These are phyloP conservation scores for Skeletonema costatum DNA, from an alignment of 108 stramenopile genomes.

Conservation along the genomic window DNA sequence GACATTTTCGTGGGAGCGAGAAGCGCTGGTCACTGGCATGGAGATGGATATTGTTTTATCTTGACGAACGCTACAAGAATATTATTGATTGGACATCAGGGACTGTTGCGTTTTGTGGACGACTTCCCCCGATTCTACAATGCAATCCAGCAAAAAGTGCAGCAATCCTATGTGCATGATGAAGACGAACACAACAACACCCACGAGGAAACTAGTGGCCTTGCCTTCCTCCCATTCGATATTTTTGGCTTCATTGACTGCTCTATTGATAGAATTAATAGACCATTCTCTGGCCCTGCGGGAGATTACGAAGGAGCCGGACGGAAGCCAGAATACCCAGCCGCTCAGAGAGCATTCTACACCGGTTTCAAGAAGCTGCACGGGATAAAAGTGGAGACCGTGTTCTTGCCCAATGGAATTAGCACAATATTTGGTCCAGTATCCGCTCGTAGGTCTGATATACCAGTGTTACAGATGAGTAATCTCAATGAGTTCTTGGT, in stretches of 20 bases:
- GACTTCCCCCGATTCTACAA: constrained; percentile 3
- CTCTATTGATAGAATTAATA: constrained; percentile 2
- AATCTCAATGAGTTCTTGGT: no score
- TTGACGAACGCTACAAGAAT: no score
- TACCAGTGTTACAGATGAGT: no score
- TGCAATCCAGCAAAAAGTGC: constrained; percentile 6
- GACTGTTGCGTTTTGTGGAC: no score
- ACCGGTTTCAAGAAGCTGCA: constrained; percentile 18
- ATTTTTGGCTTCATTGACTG: constrained; percentile 27
- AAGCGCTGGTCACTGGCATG: no score
- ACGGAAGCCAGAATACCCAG: not conserved
- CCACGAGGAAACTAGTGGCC: not conserved
- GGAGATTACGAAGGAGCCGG: constrained; percentile 2
- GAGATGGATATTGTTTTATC: no score
- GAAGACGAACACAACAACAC: not conserved
- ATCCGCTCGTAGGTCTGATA: not conserved
- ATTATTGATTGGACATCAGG: no score
- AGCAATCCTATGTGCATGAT: no score
- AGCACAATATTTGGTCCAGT: constrained; percentile 6
- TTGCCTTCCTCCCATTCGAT: constrained; percentile 2
- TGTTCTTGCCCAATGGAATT: not conserved
- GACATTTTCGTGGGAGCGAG: no score
- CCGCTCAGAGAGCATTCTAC: constrained; percentile 3
- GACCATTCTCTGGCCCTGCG: constrained; percentile 6
- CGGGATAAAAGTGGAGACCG: constrained; percentile 15